Percentiles rank a stretch among this genome's conserved stretches.
phyloP scores from a whole-genome alignment of 2,329 filamentous ascomycete species.

The Colletotrichum melonis region DNA sequence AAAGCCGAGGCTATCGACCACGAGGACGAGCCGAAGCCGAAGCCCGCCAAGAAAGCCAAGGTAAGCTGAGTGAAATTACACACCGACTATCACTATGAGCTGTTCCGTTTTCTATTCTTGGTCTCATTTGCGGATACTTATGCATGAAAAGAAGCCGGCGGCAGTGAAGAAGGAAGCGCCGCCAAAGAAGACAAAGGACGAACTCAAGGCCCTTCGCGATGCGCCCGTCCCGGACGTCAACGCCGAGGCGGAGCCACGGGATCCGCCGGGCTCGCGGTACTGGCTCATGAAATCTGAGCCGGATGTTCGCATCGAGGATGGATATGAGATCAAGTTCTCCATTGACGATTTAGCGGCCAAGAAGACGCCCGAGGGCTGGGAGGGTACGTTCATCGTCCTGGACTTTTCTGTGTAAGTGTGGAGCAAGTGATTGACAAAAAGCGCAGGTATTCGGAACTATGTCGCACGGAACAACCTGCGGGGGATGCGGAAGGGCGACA shows the following conservation, averaged over 20 bases:
- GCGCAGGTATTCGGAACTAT: conserved; percentile 32
- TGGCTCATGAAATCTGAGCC: conserved; percentile 93
- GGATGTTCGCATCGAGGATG: conserved; percentile 86
- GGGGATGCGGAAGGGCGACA: conserved; percentile 89
- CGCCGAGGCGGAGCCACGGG: conserved; percentile 45
- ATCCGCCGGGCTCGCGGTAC: conserved; percentile 61
- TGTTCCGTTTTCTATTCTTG: too few species aligned
- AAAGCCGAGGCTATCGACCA: background rate
- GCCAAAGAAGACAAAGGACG: conserved; percentile 21
- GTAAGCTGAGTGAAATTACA: background rate
- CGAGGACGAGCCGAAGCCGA: background rate
- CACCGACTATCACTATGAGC: background rate
- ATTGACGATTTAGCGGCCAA: conserved; percentile 87
- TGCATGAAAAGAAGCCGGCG: conserved; percentile 1
- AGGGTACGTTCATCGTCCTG: conserved; percentile 69
- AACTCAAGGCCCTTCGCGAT: conserved; percentile 30
- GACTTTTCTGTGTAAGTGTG: background rate
- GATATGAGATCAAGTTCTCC: conserved; percentile 90
- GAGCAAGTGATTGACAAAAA: background rate
- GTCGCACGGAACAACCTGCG: conserved; percentile 87
- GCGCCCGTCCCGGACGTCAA: conserved; percentile 48
- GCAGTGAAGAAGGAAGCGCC: conserved; percentile 17
- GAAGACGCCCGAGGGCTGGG: conserved; percentile 87
- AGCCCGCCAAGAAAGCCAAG: conserved; percentile 29
- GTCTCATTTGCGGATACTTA: too few species aligned